Evolutionary conservation across 1,284 basidiomycete genomes (phyloP).

Genomic region (Cerioporus squamosus): DNA sequence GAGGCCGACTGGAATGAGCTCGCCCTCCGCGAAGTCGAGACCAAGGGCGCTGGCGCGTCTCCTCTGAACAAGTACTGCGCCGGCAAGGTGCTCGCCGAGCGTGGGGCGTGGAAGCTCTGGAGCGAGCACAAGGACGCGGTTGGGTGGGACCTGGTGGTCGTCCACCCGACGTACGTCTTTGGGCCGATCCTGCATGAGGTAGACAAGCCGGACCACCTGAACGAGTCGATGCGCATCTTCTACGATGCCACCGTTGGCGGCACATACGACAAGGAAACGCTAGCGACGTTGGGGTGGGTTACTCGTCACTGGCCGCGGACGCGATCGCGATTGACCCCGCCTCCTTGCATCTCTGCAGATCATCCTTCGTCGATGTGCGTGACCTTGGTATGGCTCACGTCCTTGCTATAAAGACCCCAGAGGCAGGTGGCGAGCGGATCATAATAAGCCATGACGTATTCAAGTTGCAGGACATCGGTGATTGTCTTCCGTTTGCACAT

Average conservation of each 20-base stretch:
- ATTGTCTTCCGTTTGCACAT: neutral
- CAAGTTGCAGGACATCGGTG: neutral
- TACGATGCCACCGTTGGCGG: slow-evolving; percentile 15
- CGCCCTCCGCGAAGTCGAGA: slow-evolving; percentile 54
- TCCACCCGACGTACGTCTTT: slow-evolving; percentile 8
- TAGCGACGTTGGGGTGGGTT: neutral
- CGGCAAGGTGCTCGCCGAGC: slow-evolving; percentile 75
- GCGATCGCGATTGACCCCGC: neutral
- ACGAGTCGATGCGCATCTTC: slow-evolving; percentile 13
- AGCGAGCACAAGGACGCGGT: slow-evolving; percentile 53
- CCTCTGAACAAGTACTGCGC: slow-evolving; percentile 53
- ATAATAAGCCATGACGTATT: neutral
- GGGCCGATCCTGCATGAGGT: slow-evolving; percentile 18
- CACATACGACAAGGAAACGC: neutral
- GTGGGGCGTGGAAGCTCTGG: slow-evolving; percentile 49
- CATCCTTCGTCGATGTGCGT: slow-evolving; percentile 41
- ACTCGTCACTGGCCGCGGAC: neutral
- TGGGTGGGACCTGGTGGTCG: slow-evolving; percentile 15
- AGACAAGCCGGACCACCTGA: slow-evolving; percentile 17
- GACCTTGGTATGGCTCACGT: slow-evolving; percentile 52
- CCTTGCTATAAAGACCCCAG: slow-evolving; percentile 42
- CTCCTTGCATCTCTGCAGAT: neutral
- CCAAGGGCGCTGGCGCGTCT: slow-evolving; percentile 52
- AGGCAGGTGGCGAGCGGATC: slow-evolving; percentile 43
- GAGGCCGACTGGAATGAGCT: slow-evolving; percentile 71